A percentile compares a stretch with the other conserved stretches of the same genome.
These are phyloP conservation scores for Ceratocystis colombiana DNA, from an alignment of 2,329 filamentous ascomycete genomes.

Conservation along the genomic window DNA sequence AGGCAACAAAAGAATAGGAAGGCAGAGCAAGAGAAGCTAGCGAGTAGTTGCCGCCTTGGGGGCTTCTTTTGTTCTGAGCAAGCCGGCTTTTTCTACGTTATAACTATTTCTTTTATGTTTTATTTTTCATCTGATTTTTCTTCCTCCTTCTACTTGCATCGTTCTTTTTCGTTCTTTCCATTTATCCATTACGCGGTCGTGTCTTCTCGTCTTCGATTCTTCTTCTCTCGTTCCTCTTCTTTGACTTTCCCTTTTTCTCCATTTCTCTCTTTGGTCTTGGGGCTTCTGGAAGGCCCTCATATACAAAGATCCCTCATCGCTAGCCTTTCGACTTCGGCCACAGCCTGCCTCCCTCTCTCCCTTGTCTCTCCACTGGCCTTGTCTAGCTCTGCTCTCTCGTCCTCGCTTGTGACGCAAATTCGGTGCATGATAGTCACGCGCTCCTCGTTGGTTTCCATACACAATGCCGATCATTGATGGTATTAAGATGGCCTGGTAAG, in stretches of 20 bases:
- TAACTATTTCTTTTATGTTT: not conserved
- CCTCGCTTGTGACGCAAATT: no score
- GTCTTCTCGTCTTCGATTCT: not conserved
- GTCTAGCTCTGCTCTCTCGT: no score
- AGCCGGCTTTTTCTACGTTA: not conserved
- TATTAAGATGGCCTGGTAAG: conserved; percentile 65
- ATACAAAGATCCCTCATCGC: conserved; percentile 4
- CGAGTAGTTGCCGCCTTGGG: not conserved
- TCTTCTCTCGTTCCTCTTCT: not conserved
- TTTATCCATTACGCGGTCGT: not conserved
- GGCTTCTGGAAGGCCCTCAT: conserved; percentile 8
- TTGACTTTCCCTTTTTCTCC: not conserved
- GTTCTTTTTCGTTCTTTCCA: not conserved
- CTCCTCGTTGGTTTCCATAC: conserved; percentile 16
- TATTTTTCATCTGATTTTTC: conserved; percentile 10
- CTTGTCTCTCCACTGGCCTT: no score
- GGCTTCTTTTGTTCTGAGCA: not conserved
- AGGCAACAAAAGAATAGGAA: not conserved
- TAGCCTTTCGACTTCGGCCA: not conserved
- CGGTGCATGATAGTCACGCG: conserved; percentile 6
- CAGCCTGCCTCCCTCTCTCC: not conserved
- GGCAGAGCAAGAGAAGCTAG: not conserved
- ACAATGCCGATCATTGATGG: conserved; percentile 60
- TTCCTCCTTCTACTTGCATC: not conserved
- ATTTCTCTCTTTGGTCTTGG: not conserved